Percentiles rank a stretch among this genome's conserved stretches.
Evolutionary conservation across 2,329 filamentous ascomycete species (phyloP).

Genomic region (Dendrostoma leiphaemia): DNA sequence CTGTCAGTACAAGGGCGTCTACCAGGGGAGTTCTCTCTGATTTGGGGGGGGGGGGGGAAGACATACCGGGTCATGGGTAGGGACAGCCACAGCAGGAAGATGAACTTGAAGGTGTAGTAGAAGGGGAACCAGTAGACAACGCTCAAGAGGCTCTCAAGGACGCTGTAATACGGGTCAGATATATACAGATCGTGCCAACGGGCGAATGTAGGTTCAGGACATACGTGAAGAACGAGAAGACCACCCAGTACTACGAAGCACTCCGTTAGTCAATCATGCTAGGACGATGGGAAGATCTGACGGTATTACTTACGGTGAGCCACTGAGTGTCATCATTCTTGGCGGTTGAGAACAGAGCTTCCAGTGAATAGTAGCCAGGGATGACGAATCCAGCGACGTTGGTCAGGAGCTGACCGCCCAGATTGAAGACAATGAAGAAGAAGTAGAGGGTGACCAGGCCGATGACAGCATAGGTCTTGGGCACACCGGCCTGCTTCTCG

Average conservation of each 20-base stretch:
- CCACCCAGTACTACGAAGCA: conserved; percentile 73
- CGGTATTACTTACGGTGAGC: conserved; percentile 58
- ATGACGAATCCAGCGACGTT: conserved; percentile 83
- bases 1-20: background rate
- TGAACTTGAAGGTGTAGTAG: conserved; percentile 99
- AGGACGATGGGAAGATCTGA: conserved; percentile 2
- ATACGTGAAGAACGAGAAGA: conserved; percentile 76
- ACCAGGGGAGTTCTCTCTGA: background rate
- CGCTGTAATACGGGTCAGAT: conserved; percentile 38
- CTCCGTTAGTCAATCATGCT: conserved; percentile 31
- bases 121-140: conserved; percentile 96
- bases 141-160: conserved; percentile 78
- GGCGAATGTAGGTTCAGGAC: conserved; percentile 24
- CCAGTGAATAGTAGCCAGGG: conserved; percentile 80
- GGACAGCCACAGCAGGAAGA: conserved; percentile 95
- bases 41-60: too few relatives aligned
- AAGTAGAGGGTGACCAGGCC: conserved; percentile 78
- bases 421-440: conserved; percentile 91
- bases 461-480: conserved; percentile 81
- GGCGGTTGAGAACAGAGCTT: conserved; percentile 68
- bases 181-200: background rate
- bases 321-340: conserved; percentile 82
- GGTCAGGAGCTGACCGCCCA: conserved; percentile 82
- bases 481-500: conserved; percentile 78
- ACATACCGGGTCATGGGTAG: conserved; percentile 90